phyloP scores from a whole-genome alignment of 176 grass and related monocot species.

The Thalia dealbata region DNA sequence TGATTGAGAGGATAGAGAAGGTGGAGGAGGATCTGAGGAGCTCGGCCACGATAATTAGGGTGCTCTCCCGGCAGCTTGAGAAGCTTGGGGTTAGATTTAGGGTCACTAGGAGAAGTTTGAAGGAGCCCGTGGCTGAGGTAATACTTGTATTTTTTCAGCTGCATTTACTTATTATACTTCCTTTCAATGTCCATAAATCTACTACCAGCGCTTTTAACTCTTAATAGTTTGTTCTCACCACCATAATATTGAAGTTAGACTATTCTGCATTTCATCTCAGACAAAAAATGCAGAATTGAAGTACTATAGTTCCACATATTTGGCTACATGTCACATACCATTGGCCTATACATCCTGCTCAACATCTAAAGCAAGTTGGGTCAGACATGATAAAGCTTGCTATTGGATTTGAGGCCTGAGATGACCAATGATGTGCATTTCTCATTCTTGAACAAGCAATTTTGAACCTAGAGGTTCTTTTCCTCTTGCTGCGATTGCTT shows the following conservation, averaged over 20 bases:
- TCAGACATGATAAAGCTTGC: background rate
- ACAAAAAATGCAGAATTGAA: background rate
- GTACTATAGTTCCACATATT: background rate
- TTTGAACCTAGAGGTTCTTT: too few species aligned
- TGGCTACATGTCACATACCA: background rate
- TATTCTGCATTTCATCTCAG: background rate
- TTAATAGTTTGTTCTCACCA: background rate
- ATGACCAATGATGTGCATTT: background rate
- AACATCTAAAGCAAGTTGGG: background rate
- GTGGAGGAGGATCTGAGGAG: slow-evolving; percentile 44
- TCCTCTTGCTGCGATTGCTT: too few species aligned
- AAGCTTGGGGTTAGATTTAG: slow-evolving; percentile 70
- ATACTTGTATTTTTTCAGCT: slow-evolving; percentile 1
- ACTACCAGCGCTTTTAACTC: background rate
- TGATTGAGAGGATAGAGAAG: slow-evolving; percentile 35
- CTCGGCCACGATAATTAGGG: slow-evolving; percentile 27
- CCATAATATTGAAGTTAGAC: background rate
- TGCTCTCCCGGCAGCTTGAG: slow-evolving; percentile 59
- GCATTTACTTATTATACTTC: background rate
- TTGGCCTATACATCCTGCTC: background rate
- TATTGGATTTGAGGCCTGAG: background rate
- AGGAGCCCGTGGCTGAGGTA: slow-evolving; percentile 62
- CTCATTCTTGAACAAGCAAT: background rate
- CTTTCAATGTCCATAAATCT: background rate
- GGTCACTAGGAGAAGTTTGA: slow-evolving; percentile 47